phyloP scores from a whole-genome alignment of 2,329 filamentous ascomycete genomes.

The Bipolaris sorokiniana region DNA sequence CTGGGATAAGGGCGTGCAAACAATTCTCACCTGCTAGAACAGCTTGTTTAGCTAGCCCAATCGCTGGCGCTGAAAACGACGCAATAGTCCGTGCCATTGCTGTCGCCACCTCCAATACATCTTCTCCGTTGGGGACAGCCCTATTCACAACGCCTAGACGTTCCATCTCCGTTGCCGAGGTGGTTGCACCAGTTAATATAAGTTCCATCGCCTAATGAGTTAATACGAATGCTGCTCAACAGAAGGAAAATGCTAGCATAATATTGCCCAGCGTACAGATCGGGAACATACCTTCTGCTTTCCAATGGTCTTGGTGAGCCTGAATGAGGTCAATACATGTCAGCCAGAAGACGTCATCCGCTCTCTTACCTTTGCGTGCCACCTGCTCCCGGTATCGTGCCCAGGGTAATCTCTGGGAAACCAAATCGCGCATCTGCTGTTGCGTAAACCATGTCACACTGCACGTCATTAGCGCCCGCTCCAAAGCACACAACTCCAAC shows the following conservation, averaged over 20 bases:
- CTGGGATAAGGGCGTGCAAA: constrained; percentile 1
- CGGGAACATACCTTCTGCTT: constrained; percentile 44
- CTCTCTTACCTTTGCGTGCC: constrained; percentile 68
- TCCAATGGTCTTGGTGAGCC: constrained; percentile 71
- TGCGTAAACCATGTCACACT: constrained; percentile 83
- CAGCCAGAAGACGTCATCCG: neutral
- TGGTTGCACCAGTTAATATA: constrained; percentile 51
- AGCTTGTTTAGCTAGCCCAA: constrained; percentile 54
- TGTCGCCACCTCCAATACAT: constrained; percentile 50
- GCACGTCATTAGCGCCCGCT: neutral
- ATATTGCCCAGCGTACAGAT: constrained; percentile 14
- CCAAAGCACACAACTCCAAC: neutral
- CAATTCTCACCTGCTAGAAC: constrained; percentile 49
- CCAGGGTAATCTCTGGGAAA: constrained; percentile 94
- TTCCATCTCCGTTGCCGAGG: constrained; percentile 48
- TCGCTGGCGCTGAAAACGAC: constrained; percentile 49
- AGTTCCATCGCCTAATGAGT: constrained; percentile 53
- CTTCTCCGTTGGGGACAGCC: constrained; percentile 41
- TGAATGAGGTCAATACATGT: constrained; percentile 25
- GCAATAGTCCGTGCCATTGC: constrained; percentile 51
- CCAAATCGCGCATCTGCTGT: constrained; percentile 85
- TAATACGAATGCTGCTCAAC: constrained; percentile 13
- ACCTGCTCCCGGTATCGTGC: constrained; percentile 87
- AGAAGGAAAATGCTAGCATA: constrained; percentile 4
- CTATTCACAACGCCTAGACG: constrained; percentile 52